Percentiles rank a stretch among this genome's conserved stretches.
Conservation (phyloP, 2,329 filamentous ascomycete genomes). For the Aspergillus aculeatinus region DNA sequence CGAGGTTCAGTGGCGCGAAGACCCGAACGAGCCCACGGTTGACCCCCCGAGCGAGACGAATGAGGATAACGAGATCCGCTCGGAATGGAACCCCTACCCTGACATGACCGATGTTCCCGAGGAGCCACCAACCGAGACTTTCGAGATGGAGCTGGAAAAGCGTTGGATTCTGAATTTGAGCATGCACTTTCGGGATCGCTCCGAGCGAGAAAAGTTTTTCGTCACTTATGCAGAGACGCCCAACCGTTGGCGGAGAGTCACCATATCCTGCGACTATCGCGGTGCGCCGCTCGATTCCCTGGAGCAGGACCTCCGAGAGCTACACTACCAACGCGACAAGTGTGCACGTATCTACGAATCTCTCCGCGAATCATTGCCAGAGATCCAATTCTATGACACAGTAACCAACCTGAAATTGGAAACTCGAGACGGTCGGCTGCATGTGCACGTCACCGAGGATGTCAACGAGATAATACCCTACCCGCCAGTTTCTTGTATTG, state of each 20-base stretch:
- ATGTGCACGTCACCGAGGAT: conserved; percentile 98
- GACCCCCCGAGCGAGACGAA: conserved; percentile 31
- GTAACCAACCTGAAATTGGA: conserved; percentile 95
- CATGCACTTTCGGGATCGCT: conserved; percentile 96
- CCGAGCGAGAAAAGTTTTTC: conserved; percentile 95
- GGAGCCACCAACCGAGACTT: conserved; percentile 37
- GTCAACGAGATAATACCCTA: conserved; percentile 91
- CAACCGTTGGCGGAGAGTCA: conserved; percentile 80
- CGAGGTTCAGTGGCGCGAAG: conserved; percentile 40
- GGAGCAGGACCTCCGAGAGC: conserved; percentile 74
- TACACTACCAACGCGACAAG: conserved; percentile 87
- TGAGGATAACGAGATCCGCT: conserved; percentile 28
- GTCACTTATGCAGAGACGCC: conserved; percentile 85
- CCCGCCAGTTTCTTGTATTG: conserved; percentile 69
- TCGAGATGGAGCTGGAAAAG: conserved; percentile 79
- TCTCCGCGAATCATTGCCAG: conserved; percentile 84
- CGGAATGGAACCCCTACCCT: conserved; percentile 29
- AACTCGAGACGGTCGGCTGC: conserved; percentile 80
- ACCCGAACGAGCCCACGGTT: conserved; percentile 32
- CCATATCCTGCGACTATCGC: conserved; percentile 90
- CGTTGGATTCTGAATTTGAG: conserved; percentile 96
- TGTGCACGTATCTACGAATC: conserved; percentile 90
- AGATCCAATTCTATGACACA: conserved; percentile 93
- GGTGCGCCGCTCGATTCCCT: conserved; percentile 76
- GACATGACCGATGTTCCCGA: conserved; percentile 29